Base-by-base conservation (phyloP, 129 eudicot species). In the Escallonia rubra region DNA sequence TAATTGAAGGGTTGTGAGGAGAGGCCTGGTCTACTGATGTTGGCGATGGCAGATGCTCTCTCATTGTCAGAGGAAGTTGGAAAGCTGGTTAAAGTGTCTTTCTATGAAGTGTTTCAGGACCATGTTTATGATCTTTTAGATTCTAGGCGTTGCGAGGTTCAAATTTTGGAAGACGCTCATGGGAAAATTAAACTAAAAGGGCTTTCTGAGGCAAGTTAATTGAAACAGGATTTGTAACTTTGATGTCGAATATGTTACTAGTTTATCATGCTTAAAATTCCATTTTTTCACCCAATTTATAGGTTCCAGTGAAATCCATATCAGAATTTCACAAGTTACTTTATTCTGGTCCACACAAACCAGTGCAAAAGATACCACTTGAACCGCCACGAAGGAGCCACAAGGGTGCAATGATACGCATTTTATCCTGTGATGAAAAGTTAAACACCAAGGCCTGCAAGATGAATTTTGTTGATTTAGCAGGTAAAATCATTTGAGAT, bases 401-500 rank as follows among this genome's bases (percentile, higher is more conserved):
- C 74, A 84, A 80, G 82, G 95, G 92, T 43, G 45, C 87, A 69
- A 93, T 81, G 78, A 73, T 93, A 67, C 76, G 75, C 57, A 23
- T 89, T 38, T 71, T 78, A 70, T 76, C 89, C 23, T 45, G 40
- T 42, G 76, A 81, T 53, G 85, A 65, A 56, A 65, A 38, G 56
- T 62, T 41, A 67, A 81, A 67, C 46, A 39, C 57, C 57, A 81
- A 75, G 77, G 65, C 68, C 39, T 85, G 89, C 59, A 86, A 82
- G 82, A 80, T 93, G 74, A 86, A 89, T 72, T 89, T 93, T 63
- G 86, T 93, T 68, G 99, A 93, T 72, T 72, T 93, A 68, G 90
- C 96, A 80, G 96, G 99, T 93, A 34, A 23, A n/a, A 57, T 38
- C 40, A 23, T 48, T 43, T 63, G 15, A 6, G 58, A 3, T 43